These are phyloP conservation scores for Tephrocybe sp. DNA, from an alignment of 768 basidiomycete species.

Conservation along the genomic window DNA sequence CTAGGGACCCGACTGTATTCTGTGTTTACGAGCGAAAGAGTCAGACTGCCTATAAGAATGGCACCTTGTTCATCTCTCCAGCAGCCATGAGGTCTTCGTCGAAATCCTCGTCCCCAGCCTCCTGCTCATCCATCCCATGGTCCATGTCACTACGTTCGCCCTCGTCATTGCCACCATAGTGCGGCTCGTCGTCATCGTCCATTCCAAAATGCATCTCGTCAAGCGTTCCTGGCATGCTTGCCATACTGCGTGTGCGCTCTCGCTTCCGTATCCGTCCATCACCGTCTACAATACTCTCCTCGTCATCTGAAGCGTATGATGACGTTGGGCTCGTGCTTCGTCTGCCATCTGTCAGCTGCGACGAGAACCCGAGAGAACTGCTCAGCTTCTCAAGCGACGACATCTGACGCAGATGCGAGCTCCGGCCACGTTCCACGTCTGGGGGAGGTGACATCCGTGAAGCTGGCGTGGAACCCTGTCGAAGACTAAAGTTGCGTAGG, in stretches of 20 bases:
- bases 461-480: constrained; percentile 26
- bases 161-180: constrained; percentile 30
- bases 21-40: too few relatives aligned
- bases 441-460: constrained; percentile 31
- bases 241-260: constrained; percentile 60
- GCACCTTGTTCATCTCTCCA: constrained; percentile 82
- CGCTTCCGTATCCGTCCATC: constrained; percentile 38
- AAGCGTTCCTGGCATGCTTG: constrained; percentile 86
- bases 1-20: too few relatives aligned
- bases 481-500: constrained; percentile 75
- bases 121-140: constrained; percentile 50
- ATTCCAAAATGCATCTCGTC: constrained; percentile 60
- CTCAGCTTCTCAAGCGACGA: constrained; percentile 75
- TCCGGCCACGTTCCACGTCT: constrained; percentile 27
- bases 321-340: constrained; percentile 58
- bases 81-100: constrained; percentile 80
- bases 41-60: constrained; percentile 48
- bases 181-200: constrained; percentile 42
- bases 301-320: constrained; percentile 56
- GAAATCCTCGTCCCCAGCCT: constrained; percentile 70
- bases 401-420: constrained; percentile 61
- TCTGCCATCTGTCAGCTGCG: constrained; percentile 35
- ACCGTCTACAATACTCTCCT: constrained; percentile 31
- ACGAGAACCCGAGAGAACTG: constrained; percentile 52
- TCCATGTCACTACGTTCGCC: constrained; percentile 34